Evolutionary conservation across 169 alveolate genomes (phyloP).

Genomic region (Sarcocystis neurona): DNA sequence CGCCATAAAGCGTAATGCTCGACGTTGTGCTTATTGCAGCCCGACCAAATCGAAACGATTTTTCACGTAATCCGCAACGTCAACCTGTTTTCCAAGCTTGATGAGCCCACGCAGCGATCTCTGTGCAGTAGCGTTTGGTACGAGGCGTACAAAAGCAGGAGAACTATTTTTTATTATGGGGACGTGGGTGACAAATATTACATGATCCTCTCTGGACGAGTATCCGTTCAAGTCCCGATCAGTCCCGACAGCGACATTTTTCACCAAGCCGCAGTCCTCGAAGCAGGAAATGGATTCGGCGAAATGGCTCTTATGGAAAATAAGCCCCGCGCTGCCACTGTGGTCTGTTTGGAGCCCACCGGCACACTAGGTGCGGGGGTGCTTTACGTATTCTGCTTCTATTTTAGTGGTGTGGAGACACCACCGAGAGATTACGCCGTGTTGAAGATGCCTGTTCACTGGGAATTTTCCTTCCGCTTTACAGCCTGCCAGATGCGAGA

Average conservation of each 20-base stretch:
- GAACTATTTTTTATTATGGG: constrained; percentile 13
- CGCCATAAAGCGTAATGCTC: too few species aligned
- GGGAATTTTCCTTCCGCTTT: too few species aligned
- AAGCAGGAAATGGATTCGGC: constrained; percentile 45
- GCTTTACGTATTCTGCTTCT: too few species aligned
- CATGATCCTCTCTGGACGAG: constrained; percentile 41
- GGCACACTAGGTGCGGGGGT: constrained; percentile 22
- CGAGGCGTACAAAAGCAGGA: neutral
- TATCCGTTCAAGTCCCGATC: constrained; percentile 26
- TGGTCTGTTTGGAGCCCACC: constrained; percentile 19
- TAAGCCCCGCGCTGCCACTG: constrained; percentile 36
- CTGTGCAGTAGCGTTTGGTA: constrained; percentile 16
- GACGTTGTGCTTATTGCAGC: neutral
- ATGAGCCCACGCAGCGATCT: constrained; percentile 20
- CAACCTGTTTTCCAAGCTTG: constrained; percentile 27
- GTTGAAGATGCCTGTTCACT: too few species aligned
- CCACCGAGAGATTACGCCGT: too few species aligned
- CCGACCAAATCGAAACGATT: constrained; percentile 8
- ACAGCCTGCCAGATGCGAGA: too few species aligned
- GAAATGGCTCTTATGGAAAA: constrained; percentile 52
- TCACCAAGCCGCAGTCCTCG: constrained; percentile 42
- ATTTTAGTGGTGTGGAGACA: too few species aligned
- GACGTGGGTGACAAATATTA: constrained; percentile 46
- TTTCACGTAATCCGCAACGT: neutral
- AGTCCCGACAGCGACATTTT: neutral